Evolutionary conservation across 2,329 filamentous ascomycete genomes (phyloP).

Genomic region (Elsinoe necatrix): DNA sequence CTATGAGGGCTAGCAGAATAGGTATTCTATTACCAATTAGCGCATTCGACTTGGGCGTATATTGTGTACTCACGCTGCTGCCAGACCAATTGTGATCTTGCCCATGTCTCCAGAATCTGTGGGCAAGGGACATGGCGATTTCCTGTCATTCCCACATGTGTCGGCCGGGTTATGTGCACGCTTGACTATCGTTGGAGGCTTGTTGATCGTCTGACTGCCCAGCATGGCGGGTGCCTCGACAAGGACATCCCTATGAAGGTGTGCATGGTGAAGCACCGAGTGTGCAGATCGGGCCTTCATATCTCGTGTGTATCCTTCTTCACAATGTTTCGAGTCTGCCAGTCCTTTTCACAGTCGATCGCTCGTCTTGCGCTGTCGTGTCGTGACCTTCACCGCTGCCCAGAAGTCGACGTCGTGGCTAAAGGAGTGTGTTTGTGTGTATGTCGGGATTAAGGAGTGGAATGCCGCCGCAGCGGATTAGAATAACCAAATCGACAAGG

Average conservation of each 20-base stretch:
- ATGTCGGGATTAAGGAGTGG: slow-evolving; percentile 10
- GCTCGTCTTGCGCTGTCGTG: neutral
- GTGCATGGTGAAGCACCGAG: slow-evolving; percentile 13
- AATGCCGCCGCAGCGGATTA: neutral
- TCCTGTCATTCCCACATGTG: slow-evolving; percentile 13
- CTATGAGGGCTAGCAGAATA: slow-evolving; percentile 54
- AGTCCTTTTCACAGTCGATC: neutral
- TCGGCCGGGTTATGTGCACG: neutral
- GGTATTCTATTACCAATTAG: slow-evolving; percentile 58
- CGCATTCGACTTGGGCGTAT: neutral
- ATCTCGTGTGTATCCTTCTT: neutral
- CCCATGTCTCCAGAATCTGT: slow-evolving; percentile 39
- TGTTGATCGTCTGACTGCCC: slow-evolving; percentile 5
- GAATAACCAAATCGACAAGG: neutral
- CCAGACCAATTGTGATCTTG: slow-evolving; percentile 55
- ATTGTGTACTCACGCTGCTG: slow-evolving; percentile 54
- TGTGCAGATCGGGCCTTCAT: slow-evolving; percentile 11
- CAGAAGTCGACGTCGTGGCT: neutral
- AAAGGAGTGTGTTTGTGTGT: slow-evolving; percentile 12
- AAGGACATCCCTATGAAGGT: slow-evolving; percentile 4
- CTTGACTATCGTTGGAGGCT: slow-evolving; percentile 8
- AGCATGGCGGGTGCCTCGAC: neutral
- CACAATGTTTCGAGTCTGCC: neutral
- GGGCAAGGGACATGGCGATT: slow-evolving; percentile 49
- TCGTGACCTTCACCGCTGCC: neutral